Conservation (phyloP, 306 rosid genomes). For the Styphnolobium japonicum region DNA sequence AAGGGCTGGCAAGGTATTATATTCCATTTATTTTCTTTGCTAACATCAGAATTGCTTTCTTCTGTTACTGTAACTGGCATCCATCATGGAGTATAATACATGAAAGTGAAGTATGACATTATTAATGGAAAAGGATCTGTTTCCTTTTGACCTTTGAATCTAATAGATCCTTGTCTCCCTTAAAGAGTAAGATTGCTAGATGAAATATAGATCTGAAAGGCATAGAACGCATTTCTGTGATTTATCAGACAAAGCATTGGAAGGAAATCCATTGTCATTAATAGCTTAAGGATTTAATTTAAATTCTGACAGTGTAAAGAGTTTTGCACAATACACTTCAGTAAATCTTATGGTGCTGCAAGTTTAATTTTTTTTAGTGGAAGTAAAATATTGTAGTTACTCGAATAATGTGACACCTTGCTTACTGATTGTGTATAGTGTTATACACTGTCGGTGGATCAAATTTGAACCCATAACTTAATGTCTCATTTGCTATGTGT, state of each 20-base stretch:
- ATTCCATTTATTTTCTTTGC: conserved; percentile 15
- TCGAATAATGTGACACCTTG: background rate
- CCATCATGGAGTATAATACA: background rate
- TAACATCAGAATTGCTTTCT: background rate
- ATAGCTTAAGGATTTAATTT: background rate
- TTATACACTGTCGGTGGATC: background rate
- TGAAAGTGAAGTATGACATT: conserved; percentile 8
- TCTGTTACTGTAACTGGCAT: conserved; percentile 8
- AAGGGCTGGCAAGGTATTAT: conserved; percentile 92
- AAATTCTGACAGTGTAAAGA: background rate
- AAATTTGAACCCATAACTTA: background rate
- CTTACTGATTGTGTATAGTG: background rate
- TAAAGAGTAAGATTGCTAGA: background rate
- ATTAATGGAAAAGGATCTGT: background rate
- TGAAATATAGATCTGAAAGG: conserved; percentile 17
- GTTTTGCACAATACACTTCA: background rate
- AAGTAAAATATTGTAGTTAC: background rate
- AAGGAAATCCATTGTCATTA: background rate
- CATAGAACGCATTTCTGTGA: background rate
- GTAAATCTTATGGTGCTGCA: background rate
- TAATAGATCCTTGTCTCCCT: background rate
- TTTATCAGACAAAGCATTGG: background rate
- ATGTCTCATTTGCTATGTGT: background rate
- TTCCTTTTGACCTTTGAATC: conserved; percentile 15
- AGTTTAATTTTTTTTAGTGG: background rate